These are phyloP conservation scores for Dillenia turbinata DNA, from an alignment of 164 flowering plant genomes.

Conservation along the genomic window DNA sequence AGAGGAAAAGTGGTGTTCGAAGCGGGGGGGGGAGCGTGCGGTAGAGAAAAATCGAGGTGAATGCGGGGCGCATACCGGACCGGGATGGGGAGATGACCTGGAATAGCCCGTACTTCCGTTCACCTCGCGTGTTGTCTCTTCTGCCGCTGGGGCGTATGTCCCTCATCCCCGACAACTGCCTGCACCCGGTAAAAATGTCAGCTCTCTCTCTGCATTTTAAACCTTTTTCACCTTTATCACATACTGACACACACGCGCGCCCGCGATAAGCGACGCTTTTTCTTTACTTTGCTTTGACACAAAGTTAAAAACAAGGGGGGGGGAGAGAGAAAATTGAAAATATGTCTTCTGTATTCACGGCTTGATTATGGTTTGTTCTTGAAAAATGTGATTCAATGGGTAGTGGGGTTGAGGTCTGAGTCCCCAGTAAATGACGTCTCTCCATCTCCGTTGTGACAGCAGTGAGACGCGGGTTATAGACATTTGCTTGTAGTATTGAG, in stretches of 20 bases:
- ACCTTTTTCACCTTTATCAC: background rate
- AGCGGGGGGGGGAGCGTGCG: constrained; percentile 18
- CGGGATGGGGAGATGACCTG: constrained; percentile 28
- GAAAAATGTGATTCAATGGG: background rate
- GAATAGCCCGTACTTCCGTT: constrained; percentile 28
- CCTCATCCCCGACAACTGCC: constrained; percentile 46
- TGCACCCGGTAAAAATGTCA: constrained; percentile 48
- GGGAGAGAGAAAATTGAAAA: too few relatives aligned
- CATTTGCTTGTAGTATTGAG: background rate
- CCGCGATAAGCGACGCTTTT: too few relatives aligned
- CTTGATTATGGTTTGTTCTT: background rate
- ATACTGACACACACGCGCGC: too few relatives aligned
- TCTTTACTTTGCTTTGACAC: too few relatives aligned
- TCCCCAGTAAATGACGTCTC: constrained; percentile 25
- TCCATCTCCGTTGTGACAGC: background rate
- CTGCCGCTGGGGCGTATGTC: constrained; percentile 21
- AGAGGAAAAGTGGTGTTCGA: background rate
- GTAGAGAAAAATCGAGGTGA: constrained; percentile 44
- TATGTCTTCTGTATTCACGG: too few relatives aligned
- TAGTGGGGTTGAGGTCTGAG: constrained; percentile 2
- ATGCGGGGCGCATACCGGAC: constrained; percentile 62
- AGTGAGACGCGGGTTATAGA: too few relatives aligned
- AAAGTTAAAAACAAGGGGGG: too few relatives aligned
- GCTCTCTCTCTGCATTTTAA: constrained; percentile 12
- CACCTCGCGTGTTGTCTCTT: constrained; percentile 55